Conservation (phyloP, 192 early-diverging fungal genomes). For the Mortierella claussenii region DNA sequence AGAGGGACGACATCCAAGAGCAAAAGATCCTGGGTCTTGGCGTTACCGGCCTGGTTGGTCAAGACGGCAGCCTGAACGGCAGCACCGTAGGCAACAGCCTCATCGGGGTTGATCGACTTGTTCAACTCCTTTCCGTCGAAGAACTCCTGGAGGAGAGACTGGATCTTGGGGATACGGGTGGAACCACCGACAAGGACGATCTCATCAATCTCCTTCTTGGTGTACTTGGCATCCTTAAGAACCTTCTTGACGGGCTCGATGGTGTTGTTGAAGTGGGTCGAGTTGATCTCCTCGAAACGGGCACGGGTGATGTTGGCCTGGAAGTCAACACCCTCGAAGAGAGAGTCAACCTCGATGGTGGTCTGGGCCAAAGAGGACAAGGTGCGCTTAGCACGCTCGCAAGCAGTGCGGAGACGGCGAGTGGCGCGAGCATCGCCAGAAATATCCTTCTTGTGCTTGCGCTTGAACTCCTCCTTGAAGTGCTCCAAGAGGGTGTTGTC, state of each 20-base stretch:
- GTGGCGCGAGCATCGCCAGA: conserved; percentile 88
- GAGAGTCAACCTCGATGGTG: conserved; percentile 91
- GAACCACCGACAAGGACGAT: conserved; percentile 91
- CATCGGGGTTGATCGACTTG: conserved; percentile 97
- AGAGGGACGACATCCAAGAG: conserved; percentile 88
- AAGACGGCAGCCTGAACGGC: conserved; percentile 92
- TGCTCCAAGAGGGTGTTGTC: conserved; percentile 90
- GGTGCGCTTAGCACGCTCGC: conserved; percentile 96
- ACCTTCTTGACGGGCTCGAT: conserved; percentile 93
- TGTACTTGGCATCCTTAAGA: conserved; percentile 85
- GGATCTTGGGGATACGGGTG: conserved; percentile 95
- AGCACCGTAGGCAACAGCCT: conserved; percentile 94
- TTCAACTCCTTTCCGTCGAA: conserved; percentile 85
- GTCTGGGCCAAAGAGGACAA: conserved; percentile 92
- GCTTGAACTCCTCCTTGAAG: conserved; percentile 94
- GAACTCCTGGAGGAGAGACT: conserved; percentile 80
- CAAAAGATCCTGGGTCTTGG: conserved; percentile 76
- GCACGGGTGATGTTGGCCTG: conserved; percentile 94
- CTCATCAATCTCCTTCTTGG: conserved; percentile 83
- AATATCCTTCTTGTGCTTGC: conserved; percentile 85
- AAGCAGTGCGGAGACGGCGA: conserved; percentile 93
- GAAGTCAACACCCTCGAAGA: conserved; percentile 88
- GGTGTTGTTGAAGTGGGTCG: conserved; percentile 89
- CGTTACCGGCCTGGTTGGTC: conserved; percentile 69
- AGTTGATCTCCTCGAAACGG: conserved; percentile 97